Evolutionary conservation across 2,329 filamentous ascomycete species (phyloP), one percentile per base, ranked within the genome.

Genomic region (Calonectria henricotiae): DNA sequence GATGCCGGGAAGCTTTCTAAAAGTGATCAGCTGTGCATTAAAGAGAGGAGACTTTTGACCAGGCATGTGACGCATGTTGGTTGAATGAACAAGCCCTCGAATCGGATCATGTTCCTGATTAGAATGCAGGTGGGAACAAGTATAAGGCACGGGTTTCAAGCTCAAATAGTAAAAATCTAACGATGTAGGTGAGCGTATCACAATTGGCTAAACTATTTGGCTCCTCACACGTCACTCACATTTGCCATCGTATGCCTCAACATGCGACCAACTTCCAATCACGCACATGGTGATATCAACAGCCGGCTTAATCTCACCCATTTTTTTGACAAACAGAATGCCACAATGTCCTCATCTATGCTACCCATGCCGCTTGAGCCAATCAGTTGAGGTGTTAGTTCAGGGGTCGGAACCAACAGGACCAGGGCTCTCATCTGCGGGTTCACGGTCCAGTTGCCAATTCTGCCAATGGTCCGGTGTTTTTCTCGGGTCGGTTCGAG

Each of bases 21-120:
- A 39, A 17, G 30, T 23, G 51, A 55, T 17, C n/a, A 25, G 23
- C 12, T 5, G 9, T 37, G 32, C 32, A 39, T 37, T 13, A 6
- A 39, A 55, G 37, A 55, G 35, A 55, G 37, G 51, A n/a, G 32
- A 55, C n/a, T 27, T 35, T 39, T 15, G 32, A 7, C 51, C 12
- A n/a, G 51, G 51, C 17, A 6, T 8, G 12, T 25, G 5, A 55
- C 35, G 51, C 51, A 7, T 55, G 51, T 55, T 55, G 51, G 51
- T 55, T 55, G n/a, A 32, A 15, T 2, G 32, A 30, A 15, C 35
- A 8, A 25, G n/a, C 5, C 51, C n/a, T 55, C 51, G 30, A 55
- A 55, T 55, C 51, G 51, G 32, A 55, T 55, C 51, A 39, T 55
- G 32, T 55, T 23, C 51, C 30, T 13, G 11, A 7, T 15, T 55